A percentile compares a stretch with the other conserved stretches of the same genome.
Conservation (phyloP, 371 early-diverging fungal genomes). For the Lichtheimia ramosa region DNA sequence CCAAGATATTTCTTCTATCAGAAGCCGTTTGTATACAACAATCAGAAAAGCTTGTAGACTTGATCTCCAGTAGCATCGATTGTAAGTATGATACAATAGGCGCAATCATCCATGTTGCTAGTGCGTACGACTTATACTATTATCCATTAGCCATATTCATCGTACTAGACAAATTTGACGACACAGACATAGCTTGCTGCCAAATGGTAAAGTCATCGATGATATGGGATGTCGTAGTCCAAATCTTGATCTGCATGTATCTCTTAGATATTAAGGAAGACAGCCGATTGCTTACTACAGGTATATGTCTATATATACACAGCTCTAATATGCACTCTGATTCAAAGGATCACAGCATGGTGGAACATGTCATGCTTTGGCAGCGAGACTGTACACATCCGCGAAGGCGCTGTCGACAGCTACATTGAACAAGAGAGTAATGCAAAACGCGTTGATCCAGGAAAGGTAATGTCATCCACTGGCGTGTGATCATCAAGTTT, state of each 20-base stretch:
- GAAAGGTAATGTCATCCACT: constrained; percentile 4
- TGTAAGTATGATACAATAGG: not conserved
- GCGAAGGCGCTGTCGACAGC: not conserved
- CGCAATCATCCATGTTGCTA: not conserved
- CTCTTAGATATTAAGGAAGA: constrained; percentile 2
- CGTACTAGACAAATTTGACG: not conserved
- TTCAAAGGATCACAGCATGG: not conserved
- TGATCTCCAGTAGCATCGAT: not conserved
- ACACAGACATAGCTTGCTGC: not conserved
- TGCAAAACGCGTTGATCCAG: constrained; percentile 1
- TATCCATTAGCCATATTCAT: not conserved
- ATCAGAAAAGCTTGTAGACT: not conserved
- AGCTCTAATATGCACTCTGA: not conserved
- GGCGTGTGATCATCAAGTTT: not conserved
- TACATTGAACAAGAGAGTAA: constrained; percentile 2
- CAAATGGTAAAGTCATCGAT: not conserved
- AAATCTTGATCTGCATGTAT: not conserved
- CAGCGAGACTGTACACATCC: constrained; percentile 2
- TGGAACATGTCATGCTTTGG: not conserved
- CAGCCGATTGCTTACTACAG: not conserved
- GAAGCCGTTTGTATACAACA: not conserved
- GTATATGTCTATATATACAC: not conserved
- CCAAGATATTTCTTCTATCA: not conserved
- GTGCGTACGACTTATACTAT: not conserved
- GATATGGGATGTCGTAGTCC: not conserved